A percentile compares a stretch with the other conserved stretches of the same genome.
Evolutionary conservation across 805 yeast species (phyloP).

Genomic region (Ogataea sp.): DNA sequence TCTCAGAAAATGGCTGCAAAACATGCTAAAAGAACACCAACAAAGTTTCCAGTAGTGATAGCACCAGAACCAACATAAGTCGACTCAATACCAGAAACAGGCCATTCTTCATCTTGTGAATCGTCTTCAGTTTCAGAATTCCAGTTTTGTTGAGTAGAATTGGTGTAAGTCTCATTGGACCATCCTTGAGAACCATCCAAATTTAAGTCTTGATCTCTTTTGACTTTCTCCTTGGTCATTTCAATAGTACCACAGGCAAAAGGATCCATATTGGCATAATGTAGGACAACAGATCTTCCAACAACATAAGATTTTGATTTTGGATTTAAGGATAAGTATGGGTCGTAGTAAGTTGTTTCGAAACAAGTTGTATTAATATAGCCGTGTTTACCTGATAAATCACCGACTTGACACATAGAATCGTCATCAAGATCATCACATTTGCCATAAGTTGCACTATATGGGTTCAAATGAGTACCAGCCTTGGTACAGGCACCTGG

Average conservation of each 20-base stretch:
- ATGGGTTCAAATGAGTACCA: conserved; percentile 60
- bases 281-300: conserved; percentile 49
- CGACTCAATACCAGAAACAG: too few species aligned
- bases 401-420: conserved; percentile 62
- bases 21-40: too few species aligned
- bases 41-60: too few species aligned
- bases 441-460: conserved; percentile 36
- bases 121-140: too few species aligned
- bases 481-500: conserved; percentile 45
- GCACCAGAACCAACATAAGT: too few species aligned
- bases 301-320: conserved; percentile 49
- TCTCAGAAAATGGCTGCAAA: too few species aligned
- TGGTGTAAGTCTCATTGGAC: neutral
- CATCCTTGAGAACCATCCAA: conserved; percentile 4
- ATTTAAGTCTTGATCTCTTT: conserved; percentile 12
- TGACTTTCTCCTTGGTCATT: conserved; percentile 18
- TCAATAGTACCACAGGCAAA: conserved; percentile 59
- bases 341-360: conserved; percentile 55
- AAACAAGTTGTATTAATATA: conserved; percentile 62
- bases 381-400: conserved; percentile 74
- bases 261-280: conserved; percentile 44
- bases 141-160: neutral
- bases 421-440: conserved; percentile 47
- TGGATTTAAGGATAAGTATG: conserved; percentile 54
- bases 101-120: too few species aligned